Percentiles rank a stretch among this genome's conserved stretches.
These are phyloP conservation scores for Podaxis mareebaensis DNA, from an alignment of 768 basidiomycete species.

Conservation along the genomic window DNA sequence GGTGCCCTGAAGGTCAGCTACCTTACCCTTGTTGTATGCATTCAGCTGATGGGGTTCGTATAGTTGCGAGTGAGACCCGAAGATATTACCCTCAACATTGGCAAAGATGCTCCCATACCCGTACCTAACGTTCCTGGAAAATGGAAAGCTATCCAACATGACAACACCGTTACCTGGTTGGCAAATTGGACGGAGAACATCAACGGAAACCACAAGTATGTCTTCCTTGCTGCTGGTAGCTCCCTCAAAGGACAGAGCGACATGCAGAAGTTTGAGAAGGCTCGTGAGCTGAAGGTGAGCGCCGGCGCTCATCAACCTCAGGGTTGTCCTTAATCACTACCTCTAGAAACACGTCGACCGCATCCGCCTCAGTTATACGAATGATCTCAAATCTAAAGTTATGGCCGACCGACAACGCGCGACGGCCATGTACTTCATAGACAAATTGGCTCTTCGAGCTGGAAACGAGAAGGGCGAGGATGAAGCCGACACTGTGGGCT, in stretches of 20 bases:
- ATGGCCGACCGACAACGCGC: slow-evolving; percentile 96
- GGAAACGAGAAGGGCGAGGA: slow-evolving; percentile 99
- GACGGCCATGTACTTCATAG: slow-evolving; percentile 99
- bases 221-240: slow-evolving; percentile 96
- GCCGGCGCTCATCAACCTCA: neutral
- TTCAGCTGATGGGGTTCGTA: slow-evolving; percentile 9
- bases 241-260: slow-evolving; percentile 98
- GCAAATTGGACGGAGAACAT: slow-evolving; percentile 99
- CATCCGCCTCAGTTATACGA: slow-evolving; percentile 86
- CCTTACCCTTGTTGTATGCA: neutral
- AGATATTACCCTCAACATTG: slow-evolving; percentile 96
- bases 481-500: slow-evolving; percentile 98
- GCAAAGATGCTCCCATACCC: slow-evolving; percentile 69
- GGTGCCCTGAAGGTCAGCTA: slow-evolving; percentile 83
- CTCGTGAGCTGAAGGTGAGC: slow-evolving; percentile 87
- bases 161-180: slow-evolving; percentile 98
- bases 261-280: slow-evolving; percentile 97
- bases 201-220: slow-evolving; percentile 94
- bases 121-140: slow-evolving; percentile 89
- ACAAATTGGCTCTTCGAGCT: slow-evolving; percentile 93
- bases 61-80: slow-evolving; percentile 90
- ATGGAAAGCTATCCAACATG: slow-evolving; percentile 88
- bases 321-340: neutral
- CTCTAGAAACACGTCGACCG: slow-evolving; percentile 83
- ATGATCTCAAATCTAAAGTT: slow-evolving; percentile 83